A percentile compares a stretch with the other conserved stretches of the same genome.
These are phyloP conservation scores for barley (Hordeum vulgare) DNA, from an alignment of 176 grass and related monocot species.

Conservation along the genomic window DNA sequence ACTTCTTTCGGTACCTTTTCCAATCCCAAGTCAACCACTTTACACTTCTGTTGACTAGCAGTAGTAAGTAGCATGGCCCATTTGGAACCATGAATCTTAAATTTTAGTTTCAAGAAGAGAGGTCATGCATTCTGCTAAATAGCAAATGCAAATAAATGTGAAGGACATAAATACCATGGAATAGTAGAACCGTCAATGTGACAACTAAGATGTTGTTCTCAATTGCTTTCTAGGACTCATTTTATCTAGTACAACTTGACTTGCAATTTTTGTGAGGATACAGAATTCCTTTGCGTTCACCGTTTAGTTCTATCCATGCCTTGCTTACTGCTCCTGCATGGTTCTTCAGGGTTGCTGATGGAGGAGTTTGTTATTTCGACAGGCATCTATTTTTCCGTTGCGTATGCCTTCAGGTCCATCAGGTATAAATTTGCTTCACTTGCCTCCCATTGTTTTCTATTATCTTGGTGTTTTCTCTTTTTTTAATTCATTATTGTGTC, in stretches of 20 bases:
- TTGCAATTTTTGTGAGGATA: too few relatives aligned
- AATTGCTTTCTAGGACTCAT: too few relatives aligned
- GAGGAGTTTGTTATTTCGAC: background rate
- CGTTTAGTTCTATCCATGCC: background rate
- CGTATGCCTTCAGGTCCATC: background rate
- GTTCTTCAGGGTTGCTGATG: background rate
- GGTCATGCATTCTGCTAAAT: background rate
- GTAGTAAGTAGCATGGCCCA: conserved; percentile 75
- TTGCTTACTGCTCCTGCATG: background rate
- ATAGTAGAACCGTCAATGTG: background rate
- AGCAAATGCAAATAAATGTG: background rate
- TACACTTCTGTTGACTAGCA: conserved; percentile 73
- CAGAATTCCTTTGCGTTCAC: too few relatives aligned
- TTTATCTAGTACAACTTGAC: too few relatives aligned
- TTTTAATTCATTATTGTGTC: too few relatives aligned
- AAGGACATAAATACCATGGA: background rate
- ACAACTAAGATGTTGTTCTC: too few relatives aligned
- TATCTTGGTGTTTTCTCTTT: too few relatives aligned
- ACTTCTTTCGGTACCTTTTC: conserved; percentile 71
- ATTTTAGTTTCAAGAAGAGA: conserved; percentile 18
- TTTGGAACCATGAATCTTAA: conserved; percentile 91
- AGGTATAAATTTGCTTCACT: too few relatives aligned
- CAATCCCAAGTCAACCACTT: conserved; percentile 84
- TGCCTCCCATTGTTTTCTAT: too few relatives aligned
- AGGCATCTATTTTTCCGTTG: background rate